Evolutionary conservation across 352 stramenopile species (phyloP), one percentile per base, ranked within the genome.

Genomic region (Phytophthora foliorum): DNA sequence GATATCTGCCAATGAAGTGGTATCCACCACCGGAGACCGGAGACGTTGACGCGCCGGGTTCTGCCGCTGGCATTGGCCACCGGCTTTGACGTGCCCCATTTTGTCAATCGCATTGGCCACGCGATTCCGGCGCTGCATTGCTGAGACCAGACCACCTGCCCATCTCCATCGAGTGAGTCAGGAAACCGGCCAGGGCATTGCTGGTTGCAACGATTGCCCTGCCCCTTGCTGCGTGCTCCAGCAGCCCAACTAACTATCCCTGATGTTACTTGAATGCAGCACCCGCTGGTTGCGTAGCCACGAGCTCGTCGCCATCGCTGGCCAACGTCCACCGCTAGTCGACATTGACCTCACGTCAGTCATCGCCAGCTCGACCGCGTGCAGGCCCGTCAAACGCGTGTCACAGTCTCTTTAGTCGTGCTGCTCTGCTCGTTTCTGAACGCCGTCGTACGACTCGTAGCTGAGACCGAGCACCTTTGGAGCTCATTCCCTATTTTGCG

Each of bases 51-150:
- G 39, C 17, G 39, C 17, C 39, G 17, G 8, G 39, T 45, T 45
- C 16, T 45, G 39, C 39, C 2, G 17, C 39, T 45, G 5, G 39
- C 39, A 45, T 45, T 45, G 39, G 39, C 39, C 17, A 24, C 24
- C n/a, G 1, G 21, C 11, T 21, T 69, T 63, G 61, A 63, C 61
- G 61, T 63, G 52, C 42, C 16, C 24, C 13, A 27, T 57, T 42
- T 45, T 36, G 52, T 3, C 17, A 24, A 22, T 32, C 9, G 42
- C 52, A 69, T 69, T 69, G 52, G 52, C n/a, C 52, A 57, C 51
- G 55, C n/a, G 16, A 44, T 69, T 69, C 61, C 61, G 61, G 42
- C 42, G 61, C 52, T 69, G 61, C 7, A 63, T 6, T 29, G n/a
- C 36, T 62, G 52, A 69, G 52, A 55, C 60, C 42, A 14, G 42